phyloP scores from a whole-genome alignment of 140 eudicot species.

The Stevia rebaudiana region DNA sequence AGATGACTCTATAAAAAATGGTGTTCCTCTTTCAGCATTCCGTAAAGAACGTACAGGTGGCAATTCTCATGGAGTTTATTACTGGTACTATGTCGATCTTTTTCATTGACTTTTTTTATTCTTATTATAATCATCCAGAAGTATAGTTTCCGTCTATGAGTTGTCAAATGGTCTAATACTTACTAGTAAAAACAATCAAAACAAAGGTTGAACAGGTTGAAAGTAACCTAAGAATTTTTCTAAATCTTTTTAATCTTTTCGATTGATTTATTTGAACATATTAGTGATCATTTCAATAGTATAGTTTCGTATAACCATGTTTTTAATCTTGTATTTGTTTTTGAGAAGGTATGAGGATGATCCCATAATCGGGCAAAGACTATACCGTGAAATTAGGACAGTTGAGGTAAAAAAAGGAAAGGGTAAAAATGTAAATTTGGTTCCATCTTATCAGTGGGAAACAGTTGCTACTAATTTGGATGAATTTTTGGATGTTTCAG shows the following conservation, averaged over 20 bases:
- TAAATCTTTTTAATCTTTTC: background rate
- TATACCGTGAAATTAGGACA: conserved; percentile 81
- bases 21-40: conserved; percentile 69
- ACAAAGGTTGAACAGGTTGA: background rate
- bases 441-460: conserved; percentile 93
- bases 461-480: conserved; percentile 85
- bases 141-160: background rate
- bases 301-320: background rate
- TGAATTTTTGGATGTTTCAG: conserved; percentile 81
- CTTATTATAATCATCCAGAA: background rate
- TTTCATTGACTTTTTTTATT: background rate
- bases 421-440: conserved; percentile 62
- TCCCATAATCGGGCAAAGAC: conserved; percentile 74
- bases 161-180: background rate
- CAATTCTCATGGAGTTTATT: conserved; percentile 87
- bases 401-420: conserved; percentile 85
- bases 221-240: background rate
- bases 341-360: conserved; percentile 87
- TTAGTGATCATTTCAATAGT: background rate
- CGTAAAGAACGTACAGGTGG: conserved; percentile 95
- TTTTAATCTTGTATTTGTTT: conserved; percentile 1
- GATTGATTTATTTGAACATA: background rate
- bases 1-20: conserved; percentile 73
- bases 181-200: background rate
- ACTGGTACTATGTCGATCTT: conserved; percentile 48